A percentile compares a stretch with the other conserved stretches of the same genome.
These are phyloP conservation scores for Bimuria novae-zelandiae DNA, from an alignment of 2,329 filamentous ascomycete species.

Conservation along the genomic window DNA sequence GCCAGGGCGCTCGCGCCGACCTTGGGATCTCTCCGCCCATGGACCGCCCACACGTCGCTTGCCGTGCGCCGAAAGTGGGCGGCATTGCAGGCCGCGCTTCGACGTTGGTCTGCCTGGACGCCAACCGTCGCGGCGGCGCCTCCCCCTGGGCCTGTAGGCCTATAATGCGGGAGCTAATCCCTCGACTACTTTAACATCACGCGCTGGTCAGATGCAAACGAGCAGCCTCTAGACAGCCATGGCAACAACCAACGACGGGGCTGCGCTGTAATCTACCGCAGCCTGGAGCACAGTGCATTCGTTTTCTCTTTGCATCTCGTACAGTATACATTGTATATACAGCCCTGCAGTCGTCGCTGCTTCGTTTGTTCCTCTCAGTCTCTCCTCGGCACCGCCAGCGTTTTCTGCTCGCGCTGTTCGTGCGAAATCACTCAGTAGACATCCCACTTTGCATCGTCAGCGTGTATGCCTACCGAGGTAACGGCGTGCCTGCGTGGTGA, in stretches of 20 bases:
- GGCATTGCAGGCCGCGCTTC: conserved; percentile 21
- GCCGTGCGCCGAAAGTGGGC: conserved; percentile 10
- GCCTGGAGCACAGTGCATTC: conserved; percentile 18
- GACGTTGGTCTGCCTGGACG: conserved; percentile 20
- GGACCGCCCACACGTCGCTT: conserved; percentile 21
- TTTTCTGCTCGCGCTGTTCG: neutral
- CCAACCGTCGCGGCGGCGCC: conserved; percentile 33
- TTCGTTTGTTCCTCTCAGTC: neutral
- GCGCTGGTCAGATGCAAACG: conserved; percentile 12
- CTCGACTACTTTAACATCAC: conserved; percentile 26
- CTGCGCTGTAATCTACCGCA: conserved; percentile 22
- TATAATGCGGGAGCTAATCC: conserved; percentile 42
- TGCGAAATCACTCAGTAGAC: neutral
- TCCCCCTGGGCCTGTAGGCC: conserved; percentile 21
- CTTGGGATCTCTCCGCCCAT: too few relatives aligned
- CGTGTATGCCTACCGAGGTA: conserved; percentile 17
- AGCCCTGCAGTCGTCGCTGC: neutral
- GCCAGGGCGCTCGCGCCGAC: neutral
- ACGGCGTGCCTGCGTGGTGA: conserved; percentile 5
- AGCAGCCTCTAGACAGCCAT: conserved; percentile 7
- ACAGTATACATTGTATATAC: conserved; percentile 11
- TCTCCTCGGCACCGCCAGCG: neutral
- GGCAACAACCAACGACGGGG: conserved; percentile 13
- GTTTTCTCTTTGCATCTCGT: neutral
- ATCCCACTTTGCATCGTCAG: neutral